These are phyloP conservation scores for Aureobasidium melanogenum DNA, from an alignment of 2,329 filamentous ascomycete species.

Conservation along the genomic window DNA sequence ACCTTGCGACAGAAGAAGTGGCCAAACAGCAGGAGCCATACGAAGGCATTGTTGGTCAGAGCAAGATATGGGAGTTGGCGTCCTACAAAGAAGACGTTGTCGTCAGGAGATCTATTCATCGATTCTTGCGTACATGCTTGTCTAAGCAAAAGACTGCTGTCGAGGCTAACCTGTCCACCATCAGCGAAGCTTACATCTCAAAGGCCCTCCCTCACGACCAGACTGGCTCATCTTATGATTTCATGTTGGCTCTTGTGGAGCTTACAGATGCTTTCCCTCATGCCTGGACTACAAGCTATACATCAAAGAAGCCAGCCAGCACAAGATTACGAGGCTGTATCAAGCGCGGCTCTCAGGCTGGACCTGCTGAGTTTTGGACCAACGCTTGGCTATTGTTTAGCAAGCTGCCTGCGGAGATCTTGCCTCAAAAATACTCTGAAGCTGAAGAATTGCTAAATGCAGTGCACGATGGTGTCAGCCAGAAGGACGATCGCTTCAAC, in stretches of 20 bases:
- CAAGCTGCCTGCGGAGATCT: constrained; percentile 44
- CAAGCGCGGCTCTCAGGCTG: constrained; percentile 76
- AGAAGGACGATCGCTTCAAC: constrained; percentile 65
- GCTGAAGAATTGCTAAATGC: constrained; percentile 56
- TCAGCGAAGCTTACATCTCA: constrained; percentile 61
- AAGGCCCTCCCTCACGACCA: constrained; percentile 68
- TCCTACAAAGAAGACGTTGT: constrained; percentile 44
- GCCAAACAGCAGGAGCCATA: constrained; percentile 55
- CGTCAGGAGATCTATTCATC: constrained; percentile 50
- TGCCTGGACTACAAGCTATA: constrained; percentile 63
- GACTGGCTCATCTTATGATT: constrained; percentile 62
- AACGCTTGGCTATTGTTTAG: constrained; percentile 54
- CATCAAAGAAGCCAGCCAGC: constrained; percentile 46
- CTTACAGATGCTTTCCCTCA: constrained; percentile 58
- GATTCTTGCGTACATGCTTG: constrained; percentile 43
- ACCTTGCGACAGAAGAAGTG: constrained; percentile 42
- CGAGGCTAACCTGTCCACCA: constrained; percentile 39
- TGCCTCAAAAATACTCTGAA: constrained; percentile 47
- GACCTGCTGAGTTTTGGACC: constrained; percentile 63
- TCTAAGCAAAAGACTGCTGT: constrained; percentile 34
- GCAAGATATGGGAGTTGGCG: constrained; percentile 51
- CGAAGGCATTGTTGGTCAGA: constrained; percentile 56
- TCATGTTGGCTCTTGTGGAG: constrained; percentile 55
- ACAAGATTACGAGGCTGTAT: constrained; percentile 62
- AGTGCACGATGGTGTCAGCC: constrained; percentile 61